A percentile compares a stretch with the other conserved stretches of the same genome.
These are phyloP conservation scores for Hygrophorus pudorinus DNA, from an alignment of 768 basidiomycete genomes.

Conservation along the genomic window DNA sequence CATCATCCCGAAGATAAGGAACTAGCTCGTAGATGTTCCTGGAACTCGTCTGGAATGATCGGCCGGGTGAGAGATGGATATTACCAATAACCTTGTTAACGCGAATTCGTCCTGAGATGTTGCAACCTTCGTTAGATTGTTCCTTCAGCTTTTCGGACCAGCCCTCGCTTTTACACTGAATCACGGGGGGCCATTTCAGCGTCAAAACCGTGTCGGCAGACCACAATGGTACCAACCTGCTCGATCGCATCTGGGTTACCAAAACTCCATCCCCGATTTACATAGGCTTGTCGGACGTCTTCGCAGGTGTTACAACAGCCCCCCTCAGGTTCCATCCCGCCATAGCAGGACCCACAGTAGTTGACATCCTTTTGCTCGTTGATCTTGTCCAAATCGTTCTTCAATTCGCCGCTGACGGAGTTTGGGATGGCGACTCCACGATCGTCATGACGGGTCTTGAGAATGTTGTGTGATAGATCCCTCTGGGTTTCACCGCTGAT, in stretches of 20 bases:
- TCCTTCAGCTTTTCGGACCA: constrained; percentile 92
- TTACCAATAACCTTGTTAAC: constrained; percentile 98
- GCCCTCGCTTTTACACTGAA: constrained; percentile 83
- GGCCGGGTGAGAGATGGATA: constrained; percentile 89
- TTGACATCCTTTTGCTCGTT: constrained; percentile 45
- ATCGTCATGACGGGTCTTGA: constrained; percentile 68
- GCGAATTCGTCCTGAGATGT: constrained; percentile 80
- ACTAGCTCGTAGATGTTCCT: constrained; percentile 83
- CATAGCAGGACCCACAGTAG: constrained; percentile 96
- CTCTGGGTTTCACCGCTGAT: constrained; percentile 93
- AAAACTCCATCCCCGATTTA: constrained; percentile 94
- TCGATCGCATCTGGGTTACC: constrained; percentile 82
- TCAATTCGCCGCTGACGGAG: constrained; percentile 49
- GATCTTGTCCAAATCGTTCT: constrained; percentile 81
- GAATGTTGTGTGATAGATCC: constrained; percentile 81
- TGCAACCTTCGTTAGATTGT: constrained; percentile 92
- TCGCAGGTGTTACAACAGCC: constrained; percentile 98
- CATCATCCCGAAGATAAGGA: constrained; percentile 85
- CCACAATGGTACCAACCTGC: constrained; percentile 47
- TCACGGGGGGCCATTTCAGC: background rate
- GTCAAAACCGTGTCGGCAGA: background rate
- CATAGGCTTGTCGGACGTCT: constrained; percentile 83
- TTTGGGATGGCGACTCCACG: constrained; percentile 50
- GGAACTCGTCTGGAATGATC: constrained; percentile 83
- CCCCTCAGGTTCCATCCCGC: constrained; percentile 59